phyloP scores from a whole-genome alignment of 192 early-diverging fungal species.

The Pilaira anomala region DNA sequence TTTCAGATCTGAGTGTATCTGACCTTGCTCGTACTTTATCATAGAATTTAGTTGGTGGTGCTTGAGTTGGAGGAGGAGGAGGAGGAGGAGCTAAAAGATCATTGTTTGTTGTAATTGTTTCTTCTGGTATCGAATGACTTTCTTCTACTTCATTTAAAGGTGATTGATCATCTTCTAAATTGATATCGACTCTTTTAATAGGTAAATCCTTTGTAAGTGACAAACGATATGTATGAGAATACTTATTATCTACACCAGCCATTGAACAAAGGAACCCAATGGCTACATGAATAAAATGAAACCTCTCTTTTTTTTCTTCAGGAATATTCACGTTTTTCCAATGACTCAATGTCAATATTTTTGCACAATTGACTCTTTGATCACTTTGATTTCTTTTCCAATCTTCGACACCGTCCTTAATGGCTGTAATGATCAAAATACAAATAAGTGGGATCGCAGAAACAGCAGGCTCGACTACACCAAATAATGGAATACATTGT shows the following conservation, averaged over 20 bases:
- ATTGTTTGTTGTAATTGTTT: background rate
- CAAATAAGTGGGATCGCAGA: conserved; percentile 82
- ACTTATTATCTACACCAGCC: conserved; percentile 32
- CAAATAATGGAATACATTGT: conserved; percentile 61
- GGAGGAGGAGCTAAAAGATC: background rate
- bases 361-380: conserved; percentile 73
- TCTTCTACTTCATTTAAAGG: conserved; percentile 12
- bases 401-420: conserved; percentile 95
- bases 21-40: conserved; percentile 24
- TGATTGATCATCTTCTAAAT: conserved; percentile 9
- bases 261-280: conserved; percentile 21
- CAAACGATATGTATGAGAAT: conserved; percentile 21
- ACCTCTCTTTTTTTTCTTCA: background rate
- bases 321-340: conserved; percentile 67
- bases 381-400: conserved; percentile 85
- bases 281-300: conserved; percentile 13
- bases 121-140: background rate
- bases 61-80: too few relatives aligned
- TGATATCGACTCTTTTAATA: background rate
- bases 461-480: conserved; percentile 71
- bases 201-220: conserved; percentile 4
- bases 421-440: conserved; percentile 74
- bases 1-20: conserved; percentile 29
- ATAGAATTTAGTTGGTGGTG: background rate
- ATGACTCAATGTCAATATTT: conserved; percentile 46